Percentiles rank a stretch among this genome's conserved stretches.
Evolutionary conservation across 371 early-diverging fungal genomes (phyloP).

Genomic region (Apophysomyces variabilis): DNA sequence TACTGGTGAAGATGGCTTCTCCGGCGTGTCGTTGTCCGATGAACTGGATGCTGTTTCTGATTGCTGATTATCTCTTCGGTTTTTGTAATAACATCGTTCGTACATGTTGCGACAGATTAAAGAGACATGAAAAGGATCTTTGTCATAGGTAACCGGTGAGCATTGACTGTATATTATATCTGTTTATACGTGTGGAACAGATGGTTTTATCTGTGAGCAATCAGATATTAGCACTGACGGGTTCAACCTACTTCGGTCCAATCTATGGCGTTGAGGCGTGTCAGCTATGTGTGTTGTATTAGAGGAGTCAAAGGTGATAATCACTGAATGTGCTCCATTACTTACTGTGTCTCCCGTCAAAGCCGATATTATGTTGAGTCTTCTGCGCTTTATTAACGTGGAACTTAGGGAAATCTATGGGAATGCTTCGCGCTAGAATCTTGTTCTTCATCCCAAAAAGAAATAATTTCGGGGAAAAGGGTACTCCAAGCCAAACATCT

Average conservation of each 20-base stretch:
- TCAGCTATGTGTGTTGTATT: not conserved
- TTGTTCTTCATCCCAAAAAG: not conserved
- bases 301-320: not conserved
- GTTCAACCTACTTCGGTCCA: not conserved
- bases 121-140: not conserved
- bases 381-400: conserved; percentile 1
- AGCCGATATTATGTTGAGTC: not conserved
- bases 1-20: not conserved
- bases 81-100: not conserved
- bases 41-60: not conserved
- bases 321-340: not conserved
- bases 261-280: not conserved
- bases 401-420: not conserved
- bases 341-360: not conserved
- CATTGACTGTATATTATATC: not conserved
- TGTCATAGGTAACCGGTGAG: not conserved
- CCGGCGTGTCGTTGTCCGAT: not conserved
- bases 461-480: not conserved
- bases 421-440: not conserved
- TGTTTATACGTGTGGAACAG: not conserved
- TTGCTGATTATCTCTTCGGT: not conserved
- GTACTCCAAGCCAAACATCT: too few relatives aligned
- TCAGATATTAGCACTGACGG: not conserved
- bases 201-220: not conserved
- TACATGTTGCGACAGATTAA: not conserved